Conservation (phyloP, 2,329 filamentous ascomycete species). For the Cercospora sp. region DNA sequence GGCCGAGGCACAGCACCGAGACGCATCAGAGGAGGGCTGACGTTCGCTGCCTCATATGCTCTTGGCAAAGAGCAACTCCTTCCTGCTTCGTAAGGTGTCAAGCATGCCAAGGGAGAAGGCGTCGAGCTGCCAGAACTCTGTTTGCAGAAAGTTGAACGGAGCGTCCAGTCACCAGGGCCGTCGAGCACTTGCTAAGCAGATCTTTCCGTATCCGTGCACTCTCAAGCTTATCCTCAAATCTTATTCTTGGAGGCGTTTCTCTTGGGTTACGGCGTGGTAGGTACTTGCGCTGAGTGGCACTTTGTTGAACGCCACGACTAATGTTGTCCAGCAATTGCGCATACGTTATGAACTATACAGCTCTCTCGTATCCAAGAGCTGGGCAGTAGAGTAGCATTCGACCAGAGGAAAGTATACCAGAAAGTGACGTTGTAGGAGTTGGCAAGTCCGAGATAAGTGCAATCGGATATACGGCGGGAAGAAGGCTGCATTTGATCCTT, state of each 20-base stretch:
- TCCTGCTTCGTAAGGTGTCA: constrained; percentile 18
- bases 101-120: constrained; percentile 16
- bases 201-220: background rate
- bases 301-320: background rate
- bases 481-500: background rate
- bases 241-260: constrained; percentile 10
- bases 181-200: constrained; percentile 1
- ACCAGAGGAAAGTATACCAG: background rate
- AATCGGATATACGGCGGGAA: background rate
- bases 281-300: background rate
- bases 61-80: constrained; percentile 19
- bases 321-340: background rate
- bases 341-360: background rate
- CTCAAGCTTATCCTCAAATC: constrained; percentile 3
- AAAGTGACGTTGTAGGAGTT: background rate
- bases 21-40: background rate
- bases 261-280: constrained; percentile 8
- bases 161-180: background rate
- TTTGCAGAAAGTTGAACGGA: background rate
- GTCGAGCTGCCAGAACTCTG: constrained; percentile 7
- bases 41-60: background rate
- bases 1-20: constrained; percentile 10
- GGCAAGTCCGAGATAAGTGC: background rate
- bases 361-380: background rate
- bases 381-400: background rate